Evolutionary conservation across 2,329 filamentous ascomycete genomes (phyloP).

Genomic region (Fusarium sp.): DNA sequence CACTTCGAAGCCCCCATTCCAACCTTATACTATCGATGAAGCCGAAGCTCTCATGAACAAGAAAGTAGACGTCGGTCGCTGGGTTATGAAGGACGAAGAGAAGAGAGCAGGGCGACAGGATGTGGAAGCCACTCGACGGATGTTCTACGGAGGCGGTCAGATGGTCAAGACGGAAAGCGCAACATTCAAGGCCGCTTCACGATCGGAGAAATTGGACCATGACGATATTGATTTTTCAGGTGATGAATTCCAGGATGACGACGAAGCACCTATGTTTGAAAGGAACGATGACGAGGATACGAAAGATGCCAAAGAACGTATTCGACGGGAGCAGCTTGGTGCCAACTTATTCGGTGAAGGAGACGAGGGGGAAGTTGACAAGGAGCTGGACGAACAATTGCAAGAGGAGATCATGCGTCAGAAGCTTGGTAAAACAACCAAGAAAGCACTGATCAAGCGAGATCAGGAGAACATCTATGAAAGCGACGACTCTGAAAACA

Average conservation of each 20-base stretch:
- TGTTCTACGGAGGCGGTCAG: conserved; percentile 64
- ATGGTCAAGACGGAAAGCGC: conserved; percentile 75
- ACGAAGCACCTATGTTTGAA: conserved; percentile 81
- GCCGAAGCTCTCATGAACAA: conserved; percentile 86
- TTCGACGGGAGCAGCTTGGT: conserved; percentile 83
- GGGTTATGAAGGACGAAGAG: conserved; percentile 78
- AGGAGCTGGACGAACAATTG: conserved; percentile 75
- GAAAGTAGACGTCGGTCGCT: conserved; percentile 80
- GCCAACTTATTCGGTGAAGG: conserved; percentile 83
- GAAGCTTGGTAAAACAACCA: conserved; percentile 78
- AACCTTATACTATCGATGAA: conserved; percentile 82
- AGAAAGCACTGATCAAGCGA: conserved; percentile 83
- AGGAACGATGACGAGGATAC: conserved; percentile 83
- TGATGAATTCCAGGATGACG: conserved; percentile 87
- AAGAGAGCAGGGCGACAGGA: conserved; percentile 67
- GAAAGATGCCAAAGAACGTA: conserved; percentile 76
- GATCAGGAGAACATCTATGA: conserved; percentile 91
- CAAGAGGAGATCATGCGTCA: conserved; percentile 76
- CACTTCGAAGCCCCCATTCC: conserved; percentile 81
- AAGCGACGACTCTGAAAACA: conserved; percentile 67
- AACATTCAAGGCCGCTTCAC: conserved; percentile 70
- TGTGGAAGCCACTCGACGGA: conserved; percentile 67
- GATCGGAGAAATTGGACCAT: conserved; percentile 75
- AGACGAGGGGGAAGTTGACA: conserved; percentile 77
- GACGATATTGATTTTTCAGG: conserved; percentile 75